Percentiles rank a stretch among this genome's conserved stretches.
phyloP scores from a whole-genome alignment of 192 early-diverging fungal species.

The Umbelopsis vinacea region DNA sequence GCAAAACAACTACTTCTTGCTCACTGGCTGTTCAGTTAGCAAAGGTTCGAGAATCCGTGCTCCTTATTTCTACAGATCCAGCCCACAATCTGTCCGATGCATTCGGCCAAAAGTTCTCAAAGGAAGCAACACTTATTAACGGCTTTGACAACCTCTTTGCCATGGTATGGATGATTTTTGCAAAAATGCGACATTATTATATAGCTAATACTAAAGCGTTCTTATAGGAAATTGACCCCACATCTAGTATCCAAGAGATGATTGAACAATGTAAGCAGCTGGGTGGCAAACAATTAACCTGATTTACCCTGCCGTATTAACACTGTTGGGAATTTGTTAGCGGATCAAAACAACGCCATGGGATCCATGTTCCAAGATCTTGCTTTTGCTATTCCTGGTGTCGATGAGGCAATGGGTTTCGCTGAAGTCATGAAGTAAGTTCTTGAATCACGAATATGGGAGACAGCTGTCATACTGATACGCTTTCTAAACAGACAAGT shows the following conservation, averaged over 20 bases:
- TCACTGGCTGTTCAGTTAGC: constrained; percentile 94
- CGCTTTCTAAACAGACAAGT: constrained; percentile 66
- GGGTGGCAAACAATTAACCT: too few relatives aligned
- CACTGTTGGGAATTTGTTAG: constrained; percentile 31
- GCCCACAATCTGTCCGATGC: constrained; percentile 99
- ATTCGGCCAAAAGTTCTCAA: constrained; percentile 99
- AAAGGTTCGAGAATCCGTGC: constrained; percentile 87
- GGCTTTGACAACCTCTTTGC: constrained; percentile 96
- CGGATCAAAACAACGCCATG: constrained; percentile 76
- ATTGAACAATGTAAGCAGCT: constrained; percentile 78
- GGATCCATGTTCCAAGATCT: constrained; percentile 95
- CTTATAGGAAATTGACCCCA: constrained; percentile 96
- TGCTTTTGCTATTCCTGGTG: constrained; percentile 98
- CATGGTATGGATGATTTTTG: constrained; percentile 66
- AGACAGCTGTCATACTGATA: neutral
- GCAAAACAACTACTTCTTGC: constrained; percentile 77
- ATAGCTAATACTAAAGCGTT: neutral
- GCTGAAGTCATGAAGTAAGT: constrained; percentile 99
- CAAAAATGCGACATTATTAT: neutral
- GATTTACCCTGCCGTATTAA: too few relatives aligned
- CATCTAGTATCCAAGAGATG: constrained; percentile 98
- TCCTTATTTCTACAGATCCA: constrained; percentile 98
- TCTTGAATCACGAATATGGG: neutral
- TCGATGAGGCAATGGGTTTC: constrained; percentile 99
- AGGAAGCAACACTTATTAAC: constrained; percentile 91